Evolutionary conservation across 345 rosid species (phyloP), one percentile per base, ranked within the genome.

Genomic region (Populus nigra): DNA sequence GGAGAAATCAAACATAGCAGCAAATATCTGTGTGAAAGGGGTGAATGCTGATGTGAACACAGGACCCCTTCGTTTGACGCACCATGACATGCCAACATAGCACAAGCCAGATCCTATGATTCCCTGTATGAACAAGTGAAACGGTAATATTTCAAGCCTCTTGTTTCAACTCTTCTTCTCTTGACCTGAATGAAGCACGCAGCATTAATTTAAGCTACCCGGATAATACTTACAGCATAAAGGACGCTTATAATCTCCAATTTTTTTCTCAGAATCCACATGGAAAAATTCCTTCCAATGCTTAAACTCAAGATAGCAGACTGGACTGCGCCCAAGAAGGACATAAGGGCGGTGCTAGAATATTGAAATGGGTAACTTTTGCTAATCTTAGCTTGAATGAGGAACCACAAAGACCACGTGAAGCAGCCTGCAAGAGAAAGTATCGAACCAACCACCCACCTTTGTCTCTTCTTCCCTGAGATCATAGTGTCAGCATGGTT

Each of bases 71-170:
- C 35, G 77, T 62, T 82, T 75, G 25, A 82, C 79, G 50, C 85
- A 82, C 85, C 85, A 82, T 45, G 85, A 71, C 82, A 82, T 71
- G 25, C 75, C 77, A 29, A 75, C 85, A 45, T 82, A 82, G 74
- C 82, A 71, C 27, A 78, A 22, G 47, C 85, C 82, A 38, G 85
- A 82, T 4, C 72, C 70, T 23, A 82, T 82, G n/a, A 78, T 65
- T 18, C 85, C 85, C 85, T 82, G 72, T 8, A 4, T 27, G 25
- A 65, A 33, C 36, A 49, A 11, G 35, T 35, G 15, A 80, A 41
- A n/a, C 31, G 23, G 11, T 8, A 27, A 75, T 23, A 9, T 22
- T 71, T 63, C 61, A 35, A 3, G 27, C 12, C 39, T 59, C 63
- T 29, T 9, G 63, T n/a, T 10, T 10, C 29, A 59, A 59, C 9